Evolutionary conservation across 306 rosid genomes (phyloP).

Genomic region (Quercus ilex): DNA sequence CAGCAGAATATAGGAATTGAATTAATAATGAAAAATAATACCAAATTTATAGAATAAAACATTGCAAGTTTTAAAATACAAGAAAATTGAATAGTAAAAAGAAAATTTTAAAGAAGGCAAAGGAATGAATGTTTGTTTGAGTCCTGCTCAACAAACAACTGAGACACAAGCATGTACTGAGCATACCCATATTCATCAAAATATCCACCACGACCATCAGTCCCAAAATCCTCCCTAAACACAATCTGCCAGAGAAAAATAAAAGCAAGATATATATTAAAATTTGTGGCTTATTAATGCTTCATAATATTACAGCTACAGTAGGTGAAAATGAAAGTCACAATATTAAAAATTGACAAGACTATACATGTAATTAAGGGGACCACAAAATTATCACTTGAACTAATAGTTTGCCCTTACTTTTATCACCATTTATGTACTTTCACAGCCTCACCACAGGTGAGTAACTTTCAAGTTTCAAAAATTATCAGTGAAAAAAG

Average conservation of each 20-base stretch:
- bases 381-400: background rate
- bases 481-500: slow-evolving; percentile 5
- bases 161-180: background rate
- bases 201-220: slow-evolving; percentile 99
- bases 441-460: slow-evolving; percentile 7
- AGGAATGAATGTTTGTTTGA: slow-evolving; percentile 12
- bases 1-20: slow-evolving; percentile 10
- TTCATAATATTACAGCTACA: slow-evolving; percentile 14
- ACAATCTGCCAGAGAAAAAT: slow-evolving; percentile 64
- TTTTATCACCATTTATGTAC: slow-evolving; percentile 7
- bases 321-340: background rate
- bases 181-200: slow-evolving; percentile 95
- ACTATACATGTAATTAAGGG: background rate
- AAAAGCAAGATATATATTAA: slow-evolving; percentile 16
- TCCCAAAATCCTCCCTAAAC: slow-evolving; percentile 97
- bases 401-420: background rate
- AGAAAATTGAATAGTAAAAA: background rate
- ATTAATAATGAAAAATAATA: slow-evolving; percentile 4
- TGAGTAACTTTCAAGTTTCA: slow-evolving; percentile 6
- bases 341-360: background rate
- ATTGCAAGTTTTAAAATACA: background rate
- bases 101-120: background rate
- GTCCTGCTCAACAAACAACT: background rate
- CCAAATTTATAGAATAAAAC: slow-evolving; percentile 8
- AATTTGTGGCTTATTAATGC: slow-evolving; percentile 10